Conservation (phyloP, 1,284 basidiomycete species). For the Ustilago sp. region DNA sequence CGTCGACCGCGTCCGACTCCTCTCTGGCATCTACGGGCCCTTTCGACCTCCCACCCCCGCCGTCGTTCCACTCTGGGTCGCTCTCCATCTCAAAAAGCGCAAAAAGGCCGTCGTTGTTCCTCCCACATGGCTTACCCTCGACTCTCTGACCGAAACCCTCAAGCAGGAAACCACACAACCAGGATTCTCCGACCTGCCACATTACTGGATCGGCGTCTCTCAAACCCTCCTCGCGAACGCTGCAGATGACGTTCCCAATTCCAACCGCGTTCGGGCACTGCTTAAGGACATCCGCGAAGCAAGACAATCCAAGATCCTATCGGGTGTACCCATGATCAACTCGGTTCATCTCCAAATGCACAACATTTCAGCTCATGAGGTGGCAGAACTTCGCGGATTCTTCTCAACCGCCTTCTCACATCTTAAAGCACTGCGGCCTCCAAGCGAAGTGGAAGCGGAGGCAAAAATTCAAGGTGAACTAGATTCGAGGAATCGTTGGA, state of each 20-base stretch:
- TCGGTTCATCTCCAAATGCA: slow-evolving; percentile 73
- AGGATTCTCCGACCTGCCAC: slow-evolving; percentile 70
- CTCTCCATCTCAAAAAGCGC: slow-evolving; percentile 89
- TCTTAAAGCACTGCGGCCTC: slow-evolving; percentile 39
- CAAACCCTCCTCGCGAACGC: slow-evolving; percentile 71
- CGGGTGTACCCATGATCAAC: slow-evolving; percentile 76
- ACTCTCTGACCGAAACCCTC: slow-evolving; percentile 77
- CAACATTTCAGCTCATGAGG: slow-evolving; percentile 66
- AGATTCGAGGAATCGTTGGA: slow-evolving; percentile 16
- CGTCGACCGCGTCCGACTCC: slow-evolving; percentile 63
- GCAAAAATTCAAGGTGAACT: slow-evolving; percentile 23
- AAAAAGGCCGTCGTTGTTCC: slow-evolving; percentile 91
- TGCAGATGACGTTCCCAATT: slow-evolving; percentile 84
- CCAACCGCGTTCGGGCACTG: slow-evolving; percentile 83
- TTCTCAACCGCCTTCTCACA: slow-evolving; percentile 62
- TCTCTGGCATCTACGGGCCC: slow-evolving; percentile 79
- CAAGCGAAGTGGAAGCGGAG: slow-evolving; percentile 34
- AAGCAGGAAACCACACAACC: slow-evolving; percentile 61
- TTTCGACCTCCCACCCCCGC: slow-evolving; percentile 86
- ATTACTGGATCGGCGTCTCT: slow-evolving; percentile 46
- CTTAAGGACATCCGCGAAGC: slow-evolving; percentile 94
- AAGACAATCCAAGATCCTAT: slow-evolving; percentile 89
- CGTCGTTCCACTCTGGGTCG: slow-evolving; percentile 92
- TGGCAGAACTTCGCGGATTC: slow-evolving; percentile 64
- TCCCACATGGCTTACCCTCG: slow-evolving; percentile 87